Base-by-base conservation (phyloP, 2,329 filamentous ascomycete genomes). In the Emmonsia crescens region DNA sequence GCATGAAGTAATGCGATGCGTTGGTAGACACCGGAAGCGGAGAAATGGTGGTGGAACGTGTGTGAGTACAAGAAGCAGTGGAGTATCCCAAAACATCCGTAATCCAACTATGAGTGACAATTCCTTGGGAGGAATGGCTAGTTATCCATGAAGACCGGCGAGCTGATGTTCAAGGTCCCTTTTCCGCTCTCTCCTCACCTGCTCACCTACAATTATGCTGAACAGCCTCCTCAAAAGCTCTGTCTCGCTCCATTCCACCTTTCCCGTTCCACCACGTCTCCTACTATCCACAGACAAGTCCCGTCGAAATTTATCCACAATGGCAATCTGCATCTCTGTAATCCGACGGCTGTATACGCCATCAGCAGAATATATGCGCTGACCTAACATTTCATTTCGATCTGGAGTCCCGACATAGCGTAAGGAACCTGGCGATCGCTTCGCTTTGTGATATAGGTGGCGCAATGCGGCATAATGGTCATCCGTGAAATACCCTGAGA, bases 181-280 rank as follows among this genome's bases (percentile, higher is more conserved):
- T 63, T 74, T 76, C 61, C 67, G 66, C 62, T 78, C 76, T 59
- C 71, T 71, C 67, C 77, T 70, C 57, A 78, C 74, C 62, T 76
- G 74, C 65, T 78, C 77, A 40, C 77, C 77, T 68, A 79, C 75
- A 33, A 78, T 77, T 61, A 79, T 72, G 62, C 77, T 77, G 62
- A 78, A 76, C 62, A 79, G 67, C 64, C 76, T 70, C 65, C 71
- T 71, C 62, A 76, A 72, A 61, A 79, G 66, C 51, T 79, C 75
- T 56, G 76, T 74, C 51, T 77, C 76, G 31, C 69, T 74, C 77
- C 77, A 79, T 59, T 73, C 75, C 65, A 75, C 66, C 60, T 69
- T 70, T 40, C 72, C 75, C 49, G 68, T 69, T 24, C 74, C 73
- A 52, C 75, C 75, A 55, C 70, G 71, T 60, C 68, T 70, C 61